Conservation (phyloP, 2,329 filamentous ascomycete species). For the Blastomyces gilchristii region DNA sequence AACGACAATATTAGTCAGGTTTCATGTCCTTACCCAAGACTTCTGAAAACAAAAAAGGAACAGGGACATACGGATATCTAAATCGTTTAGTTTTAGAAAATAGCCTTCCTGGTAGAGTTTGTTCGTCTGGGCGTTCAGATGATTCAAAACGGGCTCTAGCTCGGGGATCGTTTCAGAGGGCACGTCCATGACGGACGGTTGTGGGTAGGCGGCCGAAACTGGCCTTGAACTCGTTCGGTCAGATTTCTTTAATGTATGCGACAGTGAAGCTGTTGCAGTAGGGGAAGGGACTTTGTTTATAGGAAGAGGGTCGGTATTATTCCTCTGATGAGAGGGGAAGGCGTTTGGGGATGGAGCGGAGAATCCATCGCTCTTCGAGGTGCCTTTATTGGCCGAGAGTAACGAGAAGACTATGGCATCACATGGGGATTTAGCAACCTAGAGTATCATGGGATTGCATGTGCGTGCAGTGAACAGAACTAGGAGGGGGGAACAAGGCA, state of each 20-base stretch:
- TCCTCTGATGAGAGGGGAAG: not conserved
- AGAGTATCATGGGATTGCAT: constrained; percentile 7
- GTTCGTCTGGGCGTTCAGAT: constrained; percentile 88
- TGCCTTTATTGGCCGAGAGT: constrained; percentile 1
- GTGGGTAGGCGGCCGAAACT: constrained; percentile 75
- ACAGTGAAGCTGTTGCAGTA: not conserved
- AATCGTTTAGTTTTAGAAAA: constrained; percentile 90
- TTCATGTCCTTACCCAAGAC: not conserved
- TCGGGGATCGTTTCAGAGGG: constrained; percentile 72
- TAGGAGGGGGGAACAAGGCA: not conserved
- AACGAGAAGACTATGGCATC: constrained; percentile 6
- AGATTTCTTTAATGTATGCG: not conserved
- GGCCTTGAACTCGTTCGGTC: constrained; percentile 55
- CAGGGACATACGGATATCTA: constrained; percentile 67
- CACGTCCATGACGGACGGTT: constrained; percentile 77
- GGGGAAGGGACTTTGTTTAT: not conserved
- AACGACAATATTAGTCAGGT: constrained; percentile 22
- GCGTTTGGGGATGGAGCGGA: not conserved
- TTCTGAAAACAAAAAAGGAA: constrained; percentile 14
- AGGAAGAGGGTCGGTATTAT: not conserved
- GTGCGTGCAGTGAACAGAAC: not conserved
- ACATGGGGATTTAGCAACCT: not conserved
- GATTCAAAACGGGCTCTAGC: constrained; percentile 85
- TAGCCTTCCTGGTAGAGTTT: constrained; percentile 98
- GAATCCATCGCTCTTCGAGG: not conserved